Percentiles rank a stretch among this genome's conserved stretches.
Evolutionary conservation across 164 flowering plant species (phyloP).

Genomic region (Chloranthus sessilifolius): DNA sequence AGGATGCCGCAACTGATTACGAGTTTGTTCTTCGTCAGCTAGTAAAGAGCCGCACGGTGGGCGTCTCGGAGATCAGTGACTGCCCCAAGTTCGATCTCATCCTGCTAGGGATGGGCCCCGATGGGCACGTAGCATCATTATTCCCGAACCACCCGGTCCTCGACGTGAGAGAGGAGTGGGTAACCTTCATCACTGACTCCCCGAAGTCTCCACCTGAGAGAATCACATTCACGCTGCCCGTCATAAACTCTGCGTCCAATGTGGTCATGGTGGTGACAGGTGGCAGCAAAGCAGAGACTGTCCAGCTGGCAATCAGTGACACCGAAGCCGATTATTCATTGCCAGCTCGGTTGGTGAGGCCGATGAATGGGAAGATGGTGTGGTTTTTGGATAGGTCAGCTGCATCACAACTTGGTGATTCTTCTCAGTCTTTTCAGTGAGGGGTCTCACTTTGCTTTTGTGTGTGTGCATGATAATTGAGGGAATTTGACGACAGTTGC

Average conservation of each 20-base stretch:
- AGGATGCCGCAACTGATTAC: slow-evolving; percentile 71
- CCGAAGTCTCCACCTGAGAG: slow-evolving; percentile 80
- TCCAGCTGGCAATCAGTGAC: slow-evolving; percentile 40
- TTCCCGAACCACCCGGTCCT: slow-evolving; percentile 57
- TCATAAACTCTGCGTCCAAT: slow-evolving; percentile 71
- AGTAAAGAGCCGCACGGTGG: slow-evolving; percentile 50
- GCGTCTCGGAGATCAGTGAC: slow-evolving; percentile 51
- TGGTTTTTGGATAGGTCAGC: slow-evolving; percentile 75
- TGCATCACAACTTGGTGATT: slow-evolving; percentile 46
- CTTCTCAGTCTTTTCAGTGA: slow-evolving; percentile 18
- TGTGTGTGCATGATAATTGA: slow-evolving; percentile 26
- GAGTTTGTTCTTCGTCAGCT: slow-evolving; percentile 59
- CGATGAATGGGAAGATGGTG: slow-evolving; percentile 49
- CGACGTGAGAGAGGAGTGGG: slow-evolving; percentile 55
- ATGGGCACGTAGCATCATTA: slow-evolving; percentile 70
- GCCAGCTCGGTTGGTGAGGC: slow-evolving; percentile 64
- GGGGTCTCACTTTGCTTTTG: slow-evolving; percentile 18
- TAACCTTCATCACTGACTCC: slow-evolving; percentile 66
- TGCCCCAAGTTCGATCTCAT: slow-evolving; percentile 80
- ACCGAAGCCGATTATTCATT: slow-evolving; percentile 27
- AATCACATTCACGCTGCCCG: slow-evolving; percentile 78
- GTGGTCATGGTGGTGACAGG: slow-evolving; percentile 68
- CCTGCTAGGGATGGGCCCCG: slow-evolving; percentile 78
- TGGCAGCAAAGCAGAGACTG: slow-evolving; percentile 50
- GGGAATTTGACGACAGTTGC: slow-evolving; percentile 9